Evolutionary conservation across 1,139 yeast genomes (phyloP), one percentile per base, ranked within the genome.

Genomic region (Geotrichum aggregatum): DNA sequence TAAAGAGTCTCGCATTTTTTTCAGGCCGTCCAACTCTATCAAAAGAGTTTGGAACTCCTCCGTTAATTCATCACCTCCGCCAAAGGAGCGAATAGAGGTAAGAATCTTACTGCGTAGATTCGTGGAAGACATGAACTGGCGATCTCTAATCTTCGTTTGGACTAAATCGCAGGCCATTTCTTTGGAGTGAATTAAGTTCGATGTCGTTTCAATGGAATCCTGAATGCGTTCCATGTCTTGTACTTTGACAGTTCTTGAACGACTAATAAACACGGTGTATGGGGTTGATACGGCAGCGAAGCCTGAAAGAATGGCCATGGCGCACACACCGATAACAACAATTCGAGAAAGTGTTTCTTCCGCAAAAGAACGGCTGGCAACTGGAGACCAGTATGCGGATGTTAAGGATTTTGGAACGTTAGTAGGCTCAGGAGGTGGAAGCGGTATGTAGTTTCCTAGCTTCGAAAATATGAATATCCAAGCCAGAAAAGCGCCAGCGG

Each of bases 231-330:
- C 63, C 31, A 69, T 58, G 50, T 71, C 74, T 16, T 61, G 54
- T 22, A 66, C 66, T 1, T 68, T 60, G 14, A 69, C 66, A 0
- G 57, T 60, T 26, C 60, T 57, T 5, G 61, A 54, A 44, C 56
- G 53, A 16, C 62, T 62, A 49, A 66, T 58, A 59, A 67, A 71
- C 47, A 56, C 72, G 56, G 68, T 72, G 69, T 76, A 78, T 1
- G 85, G 82, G 0, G 88, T 82, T n/a, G 89, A 76, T 14, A 82
- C 79, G 10, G 89, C 82, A 1, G 92, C 92, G 43, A 86, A 72
- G 0, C 94, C 95, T 1, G 89, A 82, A 38, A 87, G 69, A 0
- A 79, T 65, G 0, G 91, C 88, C 76, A 85, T 82, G 38, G 83
- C 71, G 0, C 87, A 80, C 24, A 86, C 82, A 1, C 95, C 95